Evolutionary conservation across 129 eudicot genomes (phyloP), one percentile per base, ranked within the genome.

Genomic region (Mikania micrantha): DNA sequence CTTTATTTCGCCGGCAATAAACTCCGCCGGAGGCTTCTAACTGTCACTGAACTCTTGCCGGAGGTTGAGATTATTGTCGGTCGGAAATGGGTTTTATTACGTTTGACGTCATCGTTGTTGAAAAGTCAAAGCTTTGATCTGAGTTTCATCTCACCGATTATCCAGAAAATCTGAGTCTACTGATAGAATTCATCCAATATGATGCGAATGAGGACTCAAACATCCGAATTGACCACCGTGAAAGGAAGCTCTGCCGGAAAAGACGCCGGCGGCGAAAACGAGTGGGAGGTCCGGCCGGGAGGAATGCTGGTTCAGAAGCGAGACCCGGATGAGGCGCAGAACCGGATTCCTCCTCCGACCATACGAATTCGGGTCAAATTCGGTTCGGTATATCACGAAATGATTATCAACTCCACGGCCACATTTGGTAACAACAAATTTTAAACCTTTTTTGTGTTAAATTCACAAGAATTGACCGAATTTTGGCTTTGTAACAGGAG

Each of bases 231-330:
- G 79, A 58, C 79, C 74, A 40, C 76, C 72, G 32, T 76, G 78
- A 72, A 72, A 41, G 81, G 74, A 7, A 60, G 67, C n/a, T 66
- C 79, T 71, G 35, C 76, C 72, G 32, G 72, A 75, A 72, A 72
- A 45, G 6, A 35, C 20, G 47, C 22, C 45, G 78, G 54, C 9
- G 72, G 49, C 19, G 81, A 82, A 63, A 47, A 62, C 15, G 81
- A 83, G 20, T 82, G 87, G 95, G 98, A 92, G 74, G 68, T 88
- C 62, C 71, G 96, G 56, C 98, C 98, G 4, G 90, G 98, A 21
- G 98, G 97, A 69, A 91, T 91, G 97, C 70, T 91, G 77, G 97
- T 91, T 10, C 97, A 91, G 81, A 91, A 81, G 42, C 72, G 97
- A 15, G 77, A 74, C 80, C 86, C 84, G 5, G 90, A 88, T 59